Base-by-base conservation (phyloP, 352 stramenopile genomes). In the Phytophthora pseudosyringae region DNA sequence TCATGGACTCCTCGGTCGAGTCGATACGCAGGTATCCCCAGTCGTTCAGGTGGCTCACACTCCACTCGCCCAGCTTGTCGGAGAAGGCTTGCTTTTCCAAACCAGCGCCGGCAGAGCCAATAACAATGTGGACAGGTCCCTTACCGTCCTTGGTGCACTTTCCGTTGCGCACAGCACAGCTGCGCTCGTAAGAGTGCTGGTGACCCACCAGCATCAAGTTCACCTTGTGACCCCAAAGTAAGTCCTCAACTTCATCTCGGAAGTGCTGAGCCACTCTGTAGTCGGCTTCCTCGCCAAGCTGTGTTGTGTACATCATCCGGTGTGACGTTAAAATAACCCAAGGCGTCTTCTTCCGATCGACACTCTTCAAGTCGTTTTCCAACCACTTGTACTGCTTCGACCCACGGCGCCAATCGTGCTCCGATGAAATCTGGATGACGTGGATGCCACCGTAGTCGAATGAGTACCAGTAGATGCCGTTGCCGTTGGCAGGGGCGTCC, bases 241-340 rank as follows among this genome's bases (percentile, higher is more conserved):
- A 72, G 31, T 94, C 84, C 66, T 98, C 95, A 52, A 98, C 74
- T 64, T 98, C 88, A 25, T 92, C 72, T 21, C 91, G 85, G 54
- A 98, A 89, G 29, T 88, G 83, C 36, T 86, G 41, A 32, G 80
- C 78, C 29, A 98, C 83, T 3, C 69, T 72, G 25, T 89, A 75
- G 53, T 97, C 81, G 12, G 78, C 73, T 18, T 80, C 73, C 33
- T 93, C 84, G 3, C 83, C 78, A 4, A 90, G 10, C 48, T 95
- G 84, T 7, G 86, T 93, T 40, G 86, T 92, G 73, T 95, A 95
- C 86, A 98, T 93, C 68, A 97, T 96, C 25, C 93, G 78, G 65
- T 98, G 93, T 8, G 86, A 74, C 59, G 95, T 97, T 38, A 98
- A 60, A 36, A 98, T 78, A 26, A 98, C 52, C 94, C 94, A 98